phyloP scores from a whole-genome alignment of 345 rosid genomes.

The Luvunga scandens region DNA sequence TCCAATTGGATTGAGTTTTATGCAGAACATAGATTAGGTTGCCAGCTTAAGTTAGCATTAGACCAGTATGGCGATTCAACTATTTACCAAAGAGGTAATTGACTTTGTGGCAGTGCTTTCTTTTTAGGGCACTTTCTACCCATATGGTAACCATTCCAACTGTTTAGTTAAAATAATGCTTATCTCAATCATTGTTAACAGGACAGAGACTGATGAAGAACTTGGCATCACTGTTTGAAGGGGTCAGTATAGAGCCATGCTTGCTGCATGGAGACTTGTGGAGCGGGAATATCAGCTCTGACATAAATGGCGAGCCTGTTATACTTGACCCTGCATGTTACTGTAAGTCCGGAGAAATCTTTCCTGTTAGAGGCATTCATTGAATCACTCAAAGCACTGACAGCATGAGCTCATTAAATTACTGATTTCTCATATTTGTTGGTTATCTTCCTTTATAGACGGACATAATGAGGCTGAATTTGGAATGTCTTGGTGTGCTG shows the following conservation, averaged over 20 bases:
- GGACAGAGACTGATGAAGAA: conserved; percentile 71
- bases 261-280: conserved; percentile 95
- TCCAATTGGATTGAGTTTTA: conserved; percentile 85
- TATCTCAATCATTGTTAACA: conserved; percentile 24
- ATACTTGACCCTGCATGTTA: conserved; percentile 97
- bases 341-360: conserved; percentile 39
- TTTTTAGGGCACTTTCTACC: not conserved
- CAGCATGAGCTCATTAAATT: not conserved
- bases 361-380: not conserved
- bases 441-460: conserved; percentile 36
- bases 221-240: conserved; percentile 74
- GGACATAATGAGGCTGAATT: conserved; percentile 96
- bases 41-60: conserved; percentile 72
- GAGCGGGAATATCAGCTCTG: conserved; percentile 91
- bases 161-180: not conserved
- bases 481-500: conserved; percentile 98
- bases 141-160: not conserved
- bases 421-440: not conserved
- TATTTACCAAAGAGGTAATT: conserved; percentile 70
- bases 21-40: conserved; percentile 82
- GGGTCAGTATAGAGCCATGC: conserved; percentile 65
- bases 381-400: not conserved
- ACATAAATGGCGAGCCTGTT: conserved; percentile 76
- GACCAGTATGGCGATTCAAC: conserved; percentile 72
- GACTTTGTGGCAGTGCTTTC: not conserved